Evolutionary conservation across 768 basidiomycete genomes (phyloP), one percentile per base, ranked within the genome.

Genomic region (Termitomyces bulborhizus): DNA sequence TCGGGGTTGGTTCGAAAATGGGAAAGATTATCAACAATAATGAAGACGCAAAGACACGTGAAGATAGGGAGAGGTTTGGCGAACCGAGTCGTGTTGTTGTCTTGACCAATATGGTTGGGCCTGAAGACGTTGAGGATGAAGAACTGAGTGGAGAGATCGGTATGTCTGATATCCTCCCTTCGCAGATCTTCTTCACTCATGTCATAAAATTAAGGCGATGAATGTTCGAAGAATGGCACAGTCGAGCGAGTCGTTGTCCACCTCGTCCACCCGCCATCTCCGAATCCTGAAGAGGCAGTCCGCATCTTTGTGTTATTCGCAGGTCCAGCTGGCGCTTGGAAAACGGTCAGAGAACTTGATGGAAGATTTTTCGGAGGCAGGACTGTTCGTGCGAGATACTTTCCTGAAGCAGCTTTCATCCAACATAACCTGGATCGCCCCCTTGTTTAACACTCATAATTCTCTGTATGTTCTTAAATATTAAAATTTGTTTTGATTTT

Each of bases 321-420:
- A 0, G 96, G 95, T 1, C 90, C 91, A 4, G 94, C 81, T 0
- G 96, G 93, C 11, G 96, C 95, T 6, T 98, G 94, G 95, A 92
- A 93, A 70, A 94, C 93, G 0, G 91, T 95, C 2, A 82, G 93
- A 46, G 93, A 96, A 67, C 77, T 98, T 51, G 93, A 98, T 63
- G 96, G 93, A 21, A 78, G 95, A 29, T 96, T 82, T 66, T 98
- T 98, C 65, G 94, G 90, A 12, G 96, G 96, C 9, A 78, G 87
- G 60, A 79, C 80, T 15, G 90, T 96, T 31, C 76, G 87, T 43
- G 93, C 93, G 41, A 76, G 87, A 62, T 95, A 94, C 66, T 95
- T 86, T 65, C 74, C 86, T 0, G 90, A 93, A 65, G 55, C 55
- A 26, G 65, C 69, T 43, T 91, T 87, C 63, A 60, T 63, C 16